These are phyloP conservation scores for Limnomonas spitsbergensis DNA, from an alignment of 139 green algal species.

Conservation along the genomic window DNA sequence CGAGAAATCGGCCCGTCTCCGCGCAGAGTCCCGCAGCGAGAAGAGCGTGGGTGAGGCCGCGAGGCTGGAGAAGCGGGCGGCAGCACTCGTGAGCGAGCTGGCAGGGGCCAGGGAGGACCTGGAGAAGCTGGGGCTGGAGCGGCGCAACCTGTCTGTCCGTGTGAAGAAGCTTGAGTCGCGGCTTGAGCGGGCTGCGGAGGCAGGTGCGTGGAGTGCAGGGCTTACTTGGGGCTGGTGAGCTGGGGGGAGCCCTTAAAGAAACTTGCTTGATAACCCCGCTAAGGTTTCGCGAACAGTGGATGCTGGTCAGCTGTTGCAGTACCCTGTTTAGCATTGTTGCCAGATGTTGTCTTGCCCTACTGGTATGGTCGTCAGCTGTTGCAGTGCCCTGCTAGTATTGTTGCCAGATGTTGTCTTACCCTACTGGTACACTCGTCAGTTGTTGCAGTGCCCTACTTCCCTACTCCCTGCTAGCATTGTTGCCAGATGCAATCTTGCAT, in stretches of 20 bases:
- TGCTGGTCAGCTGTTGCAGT: no score
- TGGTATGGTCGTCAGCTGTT: no score
- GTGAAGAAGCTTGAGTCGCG: constrained; percentile 37
- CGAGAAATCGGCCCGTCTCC: constrained; percentile 26
- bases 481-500: no score
- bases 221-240: constrained; percentile 10
- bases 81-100: neutral
- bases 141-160: constrained; percentile 29
- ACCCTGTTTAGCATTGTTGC: no score
- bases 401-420: no score
- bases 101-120: constrained; percentile 13
- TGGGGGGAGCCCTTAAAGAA: neutral
- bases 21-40: constrained; percentile 18
- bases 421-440: no score
- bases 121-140: constrained; percentile 26
- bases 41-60: neutral
- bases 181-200: constrained; percentile 23
- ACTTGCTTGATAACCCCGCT: neutral
- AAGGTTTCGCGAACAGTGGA: no score
- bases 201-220: neutral
- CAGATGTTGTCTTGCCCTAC: no score
- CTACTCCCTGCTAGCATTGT: no score
- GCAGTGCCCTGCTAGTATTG: no score
- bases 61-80: constrained; percentile 20
- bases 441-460: no score